Conservation (phyloP, 2,329 filamentous ascomycete species). For the Sarocladium strictum region DNA sequence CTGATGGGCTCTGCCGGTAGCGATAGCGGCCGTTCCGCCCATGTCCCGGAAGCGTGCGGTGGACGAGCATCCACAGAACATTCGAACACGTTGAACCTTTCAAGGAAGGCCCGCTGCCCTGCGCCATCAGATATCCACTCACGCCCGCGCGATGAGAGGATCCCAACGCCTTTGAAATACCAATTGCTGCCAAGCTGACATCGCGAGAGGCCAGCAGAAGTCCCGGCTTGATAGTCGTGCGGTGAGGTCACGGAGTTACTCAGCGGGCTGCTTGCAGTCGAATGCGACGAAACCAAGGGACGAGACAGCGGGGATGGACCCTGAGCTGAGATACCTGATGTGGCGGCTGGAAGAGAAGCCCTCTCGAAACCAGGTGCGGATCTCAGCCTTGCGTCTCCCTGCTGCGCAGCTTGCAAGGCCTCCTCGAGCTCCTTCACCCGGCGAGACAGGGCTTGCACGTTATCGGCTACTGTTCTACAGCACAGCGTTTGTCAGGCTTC, state of each 20-base stretch:
- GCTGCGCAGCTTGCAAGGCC: slow-evolving; percentile 4
- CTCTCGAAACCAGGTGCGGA: neutral
- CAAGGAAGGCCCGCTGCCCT: slow-evolving; percentile 1
- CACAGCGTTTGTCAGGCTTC: neutral
- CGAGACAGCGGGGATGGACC: neutral
- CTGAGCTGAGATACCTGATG: neutral
- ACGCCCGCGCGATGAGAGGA: slow-evolving; percentile 11
- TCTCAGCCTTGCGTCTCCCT: neutral
- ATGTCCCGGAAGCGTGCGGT: neutral
- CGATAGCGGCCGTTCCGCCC: neutral
- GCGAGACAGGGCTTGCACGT: neutral
- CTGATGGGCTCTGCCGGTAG: slow-evolving; percentile 4
- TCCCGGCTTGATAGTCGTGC: neutral
- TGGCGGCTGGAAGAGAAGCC: neutral
- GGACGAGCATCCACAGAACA: neutral
- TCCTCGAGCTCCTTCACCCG: slow-evolving; percentile 6
- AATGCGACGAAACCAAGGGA: neutral
- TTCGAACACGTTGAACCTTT: slow-evolving; percentile 8
- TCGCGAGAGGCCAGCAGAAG: slow-evolving; percentile 3
- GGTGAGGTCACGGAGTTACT: neutral
- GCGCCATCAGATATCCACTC: slow-evolving; percentile 12
- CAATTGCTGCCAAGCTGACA: slow-evolving; percentile 12
- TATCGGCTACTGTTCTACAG: neutral
- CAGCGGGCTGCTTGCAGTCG: neutral
- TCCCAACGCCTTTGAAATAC: slow-evolving; percentile 14